These are phyloP conservation scores for Xylaria scruposa DNA, from an alignment of 495 filamentous ascomycete genomes.

Conservation along the genomic window DNA sequence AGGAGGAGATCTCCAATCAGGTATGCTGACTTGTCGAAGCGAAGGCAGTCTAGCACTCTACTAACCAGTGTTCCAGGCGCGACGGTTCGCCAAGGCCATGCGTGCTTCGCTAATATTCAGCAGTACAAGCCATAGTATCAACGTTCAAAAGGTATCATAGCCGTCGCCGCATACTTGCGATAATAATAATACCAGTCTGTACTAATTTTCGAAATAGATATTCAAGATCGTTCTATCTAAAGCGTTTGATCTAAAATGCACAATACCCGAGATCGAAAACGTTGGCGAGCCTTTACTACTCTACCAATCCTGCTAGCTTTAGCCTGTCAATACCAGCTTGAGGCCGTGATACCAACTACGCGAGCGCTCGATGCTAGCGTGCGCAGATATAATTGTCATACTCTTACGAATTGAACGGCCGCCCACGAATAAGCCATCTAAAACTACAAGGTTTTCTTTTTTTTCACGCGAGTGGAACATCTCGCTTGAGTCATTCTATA, in stretches of 20 bases:
- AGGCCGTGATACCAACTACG: conserved; percentile 14
- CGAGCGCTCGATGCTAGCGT: conserved; percentile 7
- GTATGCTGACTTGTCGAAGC: conserved; percentile 50
- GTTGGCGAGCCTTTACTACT: conserved; percentile 94
- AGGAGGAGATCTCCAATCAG: conserved; percentile 97
- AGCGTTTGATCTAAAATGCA: conserved; percentile 98
- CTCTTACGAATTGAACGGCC: conserved; percentile 29
- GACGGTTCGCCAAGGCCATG: conserved; percentile 97
- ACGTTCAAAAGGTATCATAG: conserved; percentile 87
- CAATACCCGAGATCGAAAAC: conserved; percentile 97
- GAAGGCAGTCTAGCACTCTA: not conserved
- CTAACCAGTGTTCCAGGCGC: conserved; percentile 66
- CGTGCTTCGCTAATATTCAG: conserved; percentile 96
- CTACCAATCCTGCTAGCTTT: conserved; percentile 76
- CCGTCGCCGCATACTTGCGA: conserved; percentile 16
- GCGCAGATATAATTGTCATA: conserved; percentile 2
- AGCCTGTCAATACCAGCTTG: conserved; percentile 13
- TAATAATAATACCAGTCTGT: not conserved
- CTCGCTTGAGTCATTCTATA: conserved; percentile 6
- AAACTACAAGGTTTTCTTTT: not conserved
- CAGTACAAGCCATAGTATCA: conserved; percentile 98
- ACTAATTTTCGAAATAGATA: conserved; percentile 65
- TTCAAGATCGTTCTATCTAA: conserved; percentile 99
- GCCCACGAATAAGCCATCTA: conserved; percentile 17
- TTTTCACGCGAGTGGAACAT: not conserved